phyloP scores from a whole-genome alignment of 345 rosid species.

The Populus davidiana region DNA sequence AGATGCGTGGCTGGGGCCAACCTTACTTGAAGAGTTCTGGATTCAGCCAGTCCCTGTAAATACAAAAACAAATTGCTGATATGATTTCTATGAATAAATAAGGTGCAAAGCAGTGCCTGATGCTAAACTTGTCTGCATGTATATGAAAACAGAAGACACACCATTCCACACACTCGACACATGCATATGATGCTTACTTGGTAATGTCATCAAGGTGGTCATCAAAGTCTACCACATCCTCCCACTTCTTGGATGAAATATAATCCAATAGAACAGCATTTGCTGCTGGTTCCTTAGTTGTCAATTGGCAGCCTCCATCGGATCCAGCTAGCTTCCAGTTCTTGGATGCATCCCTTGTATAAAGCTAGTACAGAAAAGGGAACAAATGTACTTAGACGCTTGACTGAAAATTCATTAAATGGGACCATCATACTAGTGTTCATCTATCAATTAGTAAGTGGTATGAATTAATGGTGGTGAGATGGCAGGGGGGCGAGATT shows the following conservation, averaged over 20 bases:
- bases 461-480: neutral
- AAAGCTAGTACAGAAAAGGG: constrained; percentile 46
- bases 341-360: constrained; percentile 78
- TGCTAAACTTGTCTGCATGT: no score
- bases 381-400: neutral
- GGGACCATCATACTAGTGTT: neutral
- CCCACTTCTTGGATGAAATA: constrained; percentile 76
- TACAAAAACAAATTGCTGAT: constrained; percentile 16
- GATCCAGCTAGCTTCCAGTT: constrained; percentile 73
- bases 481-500: neutral
- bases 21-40: constrained; percentile 73
- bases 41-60: constrained; percentile 90
- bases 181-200: constrained; percentile 48
- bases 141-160: neutral
- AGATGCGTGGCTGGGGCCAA: neutral
- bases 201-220: constrained; percentile 89
- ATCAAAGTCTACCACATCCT: constrained; percentile 75
- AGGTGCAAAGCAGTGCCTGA: neutral
- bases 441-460: neutral
- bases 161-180: neutral
- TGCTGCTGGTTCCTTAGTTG: constrained; percentile 77
- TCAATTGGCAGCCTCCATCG: constrained; percentile 62
- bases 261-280: constrained; percentile 64
- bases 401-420: neutral
- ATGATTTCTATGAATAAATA: neutral